Percentiles rank a stretch among this genome's conserved stretches.
Conservation (phyloP, 371 early-diverging fungal species). For the Mortierella sp. region DNA sequence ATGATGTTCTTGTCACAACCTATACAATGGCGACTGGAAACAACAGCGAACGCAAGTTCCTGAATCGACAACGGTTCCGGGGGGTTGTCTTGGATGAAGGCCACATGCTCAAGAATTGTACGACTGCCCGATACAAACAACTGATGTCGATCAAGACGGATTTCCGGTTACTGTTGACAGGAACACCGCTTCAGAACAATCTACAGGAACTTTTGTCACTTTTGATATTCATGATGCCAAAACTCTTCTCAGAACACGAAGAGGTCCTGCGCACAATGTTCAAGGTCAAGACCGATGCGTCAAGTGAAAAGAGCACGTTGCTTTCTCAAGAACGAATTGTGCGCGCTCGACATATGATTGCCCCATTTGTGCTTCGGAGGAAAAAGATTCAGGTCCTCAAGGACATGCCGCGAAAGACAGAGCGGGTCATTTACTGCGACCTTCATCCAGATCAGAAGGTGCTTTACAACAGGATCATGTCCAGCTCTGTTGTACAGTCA, state of each 20-base stretch:
- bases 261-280: conserved; percentile 63
- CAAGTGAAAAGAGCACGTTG: conserved; percentile 53
- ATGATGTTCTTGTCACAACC: conserved; percentile 57
- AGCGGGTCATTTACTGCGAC: conserved; percentile 58
- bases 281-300: conserved; percentile 59
- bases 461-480: conserved; percentile 59
- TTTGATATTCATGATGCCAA: conserved; percentile 93
- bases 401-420: conserved; percentile 74
- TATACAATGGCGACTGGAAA: conserved; percentile 82
- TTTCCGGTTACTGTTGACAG: conserved; percentile 81
- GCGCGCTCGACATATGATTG: conserved; percentile 80
- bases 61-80: conserved; percentile 63
- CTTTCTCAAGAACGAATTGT: conserved; percentile 68
- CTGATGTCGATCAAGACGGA: conserved; percentile 76
- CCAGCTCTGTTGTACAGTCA: conserved; percentile 30
- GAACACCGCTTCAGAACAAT: conserved; percentile 91
- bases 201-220: conserved; percentile 83
- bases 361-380: conserved; percentile 83
- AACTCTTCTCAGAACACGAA: conserved; percentile 76
- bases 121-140: conserved; percentile 82
- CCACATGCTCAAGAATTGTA: conserved; percentile 91
- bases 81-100: conserved; percentile 95
- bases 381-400: conserved; percentile 76
- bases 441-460: conserved; percentile 58
- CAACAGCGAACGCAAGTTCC: conserved; percentile 79